Conservation (phyloP, 2,329 filamentous ascomycete genomes). For the Cytospora piceicola region DNA sequence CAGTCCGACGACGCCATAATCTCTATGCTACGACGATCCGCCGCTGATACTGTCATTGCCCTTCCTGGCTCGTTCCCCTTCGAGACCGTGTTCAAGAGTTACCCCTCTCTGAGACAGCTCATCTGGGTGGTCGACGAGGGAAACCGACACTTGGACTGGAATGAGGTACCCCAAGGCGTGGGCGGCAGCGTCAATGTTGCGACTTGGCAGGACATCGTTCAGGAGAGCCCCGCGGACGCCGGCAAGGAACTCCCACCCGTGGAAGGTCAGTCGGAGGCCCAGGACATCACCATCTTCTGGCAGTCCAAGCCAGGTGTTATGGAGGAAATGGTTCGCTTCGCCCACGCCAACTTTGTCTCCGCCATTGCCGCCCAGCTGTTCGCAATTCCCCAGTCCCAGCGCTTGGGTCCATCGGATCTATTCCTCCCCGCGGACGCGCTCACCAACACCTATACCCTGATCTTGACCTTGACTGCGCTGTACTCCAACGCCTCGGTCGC, state of each 20-base stretch:
- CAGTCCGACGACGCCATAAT: conserved; percentile 70
- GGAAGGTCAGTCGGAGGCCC: conserved; percentile 56
- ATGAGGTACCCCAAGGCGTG: conserved; percentile 78
- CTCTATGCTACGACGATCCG: conserved; percentile 71
- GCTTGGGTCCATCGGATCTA: conserved; percentile 74
- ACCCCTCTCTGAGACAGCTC: conserved; percentile 73
- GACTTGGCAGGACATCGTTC: conserved; percentile 91
- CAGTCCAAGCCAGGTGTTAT: conserved; percentile 54
- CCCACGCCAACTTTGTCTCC: conserved; percentile 83
- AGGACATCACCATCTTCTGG: conserved; percentile 70
- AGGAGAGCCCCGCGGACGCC: conserved; percentile 64
- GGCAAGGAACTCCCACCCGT: conserved; percentile 67
- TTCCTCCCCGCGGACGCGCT: conserved; percentile 85
- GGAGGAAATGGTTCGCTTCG: conserved; percentile 80
- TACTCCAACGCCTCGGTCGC: conserved; percentile 84
- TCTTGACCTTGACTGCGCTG: conserved; percentile 79
- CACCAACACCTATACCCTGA: conserved; percentile 76
- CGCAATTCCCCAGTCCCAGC: conserved; percentile 74
- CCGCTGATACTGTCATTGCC: conserved; percentile 81
- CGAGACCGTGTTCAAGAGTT: conserved; percentile 69
- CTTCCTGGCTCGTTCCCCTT: conserved; percentile 87
- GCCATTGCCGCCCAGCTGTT: conserved; percentile 78
- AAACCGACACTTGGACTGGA: conserved; percentile 94
- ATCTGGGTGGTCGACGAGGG: conserved; percentile 94
- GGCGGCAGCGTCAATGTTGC: conserved; percentile 76